Conservation (phyloP, 768 basidiomycete genomes). For the Pulveroboletus sp. region DNA sequence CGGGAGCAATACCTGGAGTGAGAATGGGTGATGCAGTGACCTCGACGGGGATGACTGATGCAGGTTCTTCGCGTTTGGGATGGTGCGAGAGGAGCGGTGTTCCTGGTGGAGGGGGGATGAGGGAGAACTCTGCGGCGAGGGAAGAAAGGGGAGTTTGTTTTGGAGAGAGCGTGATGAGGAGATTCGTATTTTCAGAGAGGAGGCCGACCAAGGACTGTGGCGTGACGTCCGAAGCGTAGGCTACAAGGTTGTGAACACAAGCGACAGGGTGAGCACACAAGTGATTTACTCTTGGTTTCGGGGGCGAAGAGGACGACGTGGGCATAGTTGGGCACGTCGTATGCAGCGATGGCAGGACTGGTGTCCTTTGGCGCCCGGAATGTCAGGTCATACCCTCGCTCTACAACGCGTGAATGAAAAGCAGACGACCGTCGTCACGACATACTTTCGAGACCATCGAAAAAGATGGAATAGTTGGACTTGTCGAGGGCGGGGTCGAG, state of each 20-base stretch:
- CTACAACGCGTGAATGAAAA: conserved; percentile 36
- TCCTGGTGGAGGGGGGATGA: conserved; percentile 83
- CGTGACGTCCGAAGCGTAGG: conserved; percentile 68
- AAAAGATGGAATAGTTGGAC: conserved; percentile 79
- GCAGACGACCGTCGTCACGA: not conserved
- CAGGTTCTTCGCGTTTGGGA: conserved; percentile 63
- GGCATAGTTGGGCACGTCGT: conserved; percentile 72
- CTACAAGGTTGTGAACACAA: conserved; percentile 34
- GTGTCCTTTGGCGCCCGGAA: conserved; percentile 83
- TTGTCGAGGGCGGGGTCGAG: conserved; percentile 70
- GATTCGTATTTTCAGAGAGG: conserved; percentile 69
- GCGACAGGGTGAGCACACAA: not conserved
- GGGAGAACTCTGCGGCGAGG: conserved; percentile 87
- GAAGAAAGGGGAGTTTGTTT: conserved; percentile 71
- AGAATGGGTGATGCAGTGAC: conserved; percentile 46
- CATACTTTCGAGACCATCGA: conserved; percentile 71
- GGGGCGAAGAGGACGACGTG: conserved; percentile 89
- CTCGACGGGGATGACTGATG: conserved; percentile 64
- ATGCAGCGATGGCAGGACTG: conserved; percentile 60
- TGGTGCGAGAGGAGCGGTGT: conserved; percentile 86
- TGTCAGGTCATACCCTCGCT: conserved; percentile 80
- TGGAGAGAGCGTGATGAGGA: conserved; percentile 79
- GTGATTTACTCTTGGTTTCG: conserved; percentile 69
- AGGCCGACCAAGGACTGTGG: conserved; percentile 79
- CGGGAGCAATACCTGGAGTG: conserved; percentile 47